Percentiles rank a stretch among this genome's conserved stretches.
phyloP scores from a whole-genome alignment of 768 basidiomycete genomes.

The Tylopilus plumbeoviolaceoides region DNA sequence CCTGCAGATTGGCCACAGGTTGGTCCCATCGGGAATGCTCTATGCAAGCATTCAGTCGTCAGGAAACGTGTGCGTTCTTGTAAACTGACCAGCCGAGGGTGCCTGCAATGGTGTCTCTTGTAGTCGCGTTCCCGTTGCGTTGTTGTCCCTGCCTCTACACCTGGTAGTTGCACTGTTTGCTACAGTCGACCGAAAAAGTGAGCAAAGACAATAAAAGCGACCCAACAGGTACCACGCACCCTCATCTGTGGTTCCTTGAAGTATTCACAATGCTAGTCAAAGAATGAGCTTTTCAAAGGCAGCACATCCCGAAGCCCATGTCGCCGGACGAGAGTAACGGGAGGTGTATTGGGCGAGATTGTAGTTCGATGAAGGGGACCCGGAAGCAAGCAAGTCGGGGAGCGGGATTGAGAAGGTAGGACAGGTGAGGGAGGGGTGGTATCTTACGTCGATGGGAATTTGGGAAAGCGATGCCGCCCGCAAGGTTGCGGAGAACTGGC shows the following conservation, averaged over 20 bases:
- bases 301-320: constrained; percentile 78
- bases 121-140: constrained; percentile 77
- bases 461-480: constrained; percentile 68
- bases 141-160: constrained; percentile 92
- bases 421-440: constrained; percentile 34
- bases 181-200: constrained; percentile 29
- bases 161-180: constrained; percentile 95
- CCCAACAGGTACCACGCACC: constrained; percentile 44
- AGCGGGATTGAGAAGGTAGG: constrained; percentile 20
- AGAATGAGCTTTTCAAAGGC: constrained; percentile 88
- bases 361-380: constrained; percentile 75
- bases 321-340: constrained; percentile 62
- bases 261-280: constrained; percentile 95
- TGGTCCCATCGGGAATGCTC: constrained; percentile 70
- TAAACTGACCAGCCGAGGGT: constrained; percentile 59
- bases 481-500: constrained; percentile 70
- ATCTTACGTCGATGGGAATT: constrained; percentile 67
- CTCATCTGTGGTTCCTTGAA: constrained; percentile 99
- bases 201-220: constrained; percentile 1
- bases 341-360: constrained; percentile 74
- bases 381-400: constrained; percentile 40
- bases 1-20: constrained; percentile 61
- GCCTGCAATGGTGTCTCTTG: constrained; percentile 68
- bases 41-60: constrained; percentile 25
- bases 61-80: neutral